These are phyloP conservation scores for Asterophora lycoperdoides DNA, from an alignment of 768 basidiomycete genomes.

Conservation along the genomic window DNA sequence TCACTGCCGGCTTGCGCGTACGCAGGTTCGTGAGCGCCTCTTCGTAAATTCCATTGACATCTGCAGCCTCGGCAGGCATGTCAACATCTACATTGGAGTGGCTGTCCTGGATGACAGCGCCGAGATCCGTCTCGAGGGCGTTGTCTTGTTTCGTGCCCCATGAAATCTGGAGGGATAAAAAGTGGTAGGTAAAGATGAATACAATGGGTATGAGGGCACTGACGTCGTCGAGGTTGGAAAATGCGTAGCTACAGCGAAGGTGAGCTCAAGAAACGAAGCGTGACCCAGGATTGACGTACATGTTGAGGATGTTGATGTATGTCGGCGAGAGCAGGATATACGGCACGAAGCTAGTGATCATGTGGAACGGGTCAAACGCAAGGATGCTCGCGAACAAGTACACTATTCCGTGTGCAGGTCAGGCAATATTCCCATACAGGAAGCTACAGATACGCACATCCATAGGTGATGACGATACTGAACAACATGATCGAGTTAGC, in stretches of 20 bases:
- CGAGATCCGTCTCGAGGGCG: slow-evolving; percentile 69
- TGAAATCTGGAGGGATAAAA: slow-evolving; percentile 51
- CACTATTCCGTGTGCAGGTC: slow-evolving; percentile 35
- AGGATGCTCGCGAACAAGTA: slow-evolving; percentile 75
- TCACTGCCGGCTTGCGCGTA: slow-evolving; percentile 38
- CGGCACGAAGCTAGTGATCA: slow-evolving; percentile 85
- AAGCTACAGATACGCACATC: slow-evolving; percentile 41
- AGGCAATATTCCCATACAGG: background rate
- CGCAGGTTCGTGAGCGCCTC: slow-evolving; percentile 76
- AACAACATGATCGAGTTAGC: slow-evolving; percentile 77
- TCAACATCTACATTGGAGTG: slow-evolving; percentile 85
- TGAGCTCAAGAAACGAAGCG: slow-evolving; percentile 1
- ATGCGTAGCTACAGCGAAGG: slow-evolving; percentile 61
- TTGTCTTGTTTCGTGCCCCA: slow-evolving; percentile 97
- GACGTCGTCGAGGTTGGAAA: slow-evolving; percentile 82
- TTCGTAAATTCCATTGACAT: slow-evolving; percentile 80
- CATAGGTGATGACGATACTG: slow-evolving; percentile 83
- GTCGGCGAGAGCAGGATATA: slow-evolving; percentile 85
- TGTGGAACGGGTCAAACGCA: slow-evolving; percentile 95
- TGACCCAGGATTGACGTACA: slow-evolving; percentile 43
- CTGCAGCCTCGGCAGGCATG: slow-evolving; percentile 75
- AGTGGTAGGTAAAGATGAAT: background rate
- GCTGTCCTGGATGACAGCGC: slow-evolving; percentile 76
- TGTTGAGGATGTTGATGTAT: slow-evolving; percentile 72
- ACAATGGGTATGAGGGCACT: slow-evolving; percentile 20